These are phyloP conservation scores for Cephaloascus fragrans DNA, from an alignment of 805 yeast species.

Conservation along the genomic window DNA sequence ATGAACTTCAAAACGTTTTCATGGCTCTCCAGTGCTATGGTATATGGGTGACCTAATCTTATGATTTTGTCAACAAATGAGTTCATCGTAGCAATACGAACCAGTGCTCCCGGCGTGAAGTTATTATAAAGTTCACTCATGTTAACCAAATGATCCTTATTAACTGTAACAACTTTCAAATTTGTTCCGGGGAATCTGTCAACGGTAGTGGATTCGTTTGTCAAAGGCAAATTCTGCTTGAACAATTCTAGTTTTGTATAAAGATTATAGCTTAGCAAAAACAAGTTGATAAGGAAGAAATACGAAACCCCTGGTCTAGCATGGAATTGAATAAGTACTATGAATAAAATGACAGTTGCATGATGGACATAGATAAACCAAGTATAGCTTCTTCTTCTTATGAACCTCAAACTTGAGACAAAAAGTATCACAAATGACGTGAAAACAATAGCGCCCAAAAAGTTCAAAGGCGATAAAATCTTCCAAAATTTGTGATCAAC, in stretches of 20 bases:
- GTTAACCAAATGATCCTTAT: background rate
- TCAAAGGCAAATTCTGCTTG: background rate
- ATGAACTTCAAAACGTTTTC: too few species aligned
- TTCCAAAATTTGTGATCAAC: conserved; percentile 12
- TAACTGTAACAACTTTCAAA: too few species aligned
- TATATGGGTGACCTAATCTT: too few species aligned
- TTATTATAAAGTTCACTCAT: conserved; percentile 1
- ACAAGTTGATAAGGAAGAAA: conserved; percentile 3
- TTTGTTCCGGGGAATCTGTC: background rate
- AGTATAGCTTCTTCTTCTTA: too few species aligned
- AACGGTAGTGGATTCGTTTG: too few species aligned
- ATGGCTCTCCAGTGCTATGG: too few species aligned
- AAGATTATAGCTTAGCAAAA: background rate
- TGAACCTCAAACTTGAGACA: too few species aligned
- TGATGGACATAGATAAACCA: conserved; percentile 19
- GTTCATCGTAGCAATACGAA: background rate
- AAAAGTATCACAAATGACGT: conserved; percentile 12
- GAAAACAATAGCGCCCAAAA: conserved; percentile 20
- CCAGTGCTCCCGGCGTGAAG: background rate
- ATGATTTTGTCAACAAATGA: background rate
- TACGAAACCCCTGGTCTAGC: conserved; percentile 29
- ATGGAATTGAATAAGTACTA: conserved; percentile 19
- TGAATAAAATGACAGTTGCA: conserved; percentile 15
- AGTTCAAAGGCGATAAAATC: conserved; percentile 12
- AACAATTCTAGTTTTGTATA: background rate